phyloP scores from a whole-genome alignment of 129 eudicot species.

The Calendula officinalis region DNA sequence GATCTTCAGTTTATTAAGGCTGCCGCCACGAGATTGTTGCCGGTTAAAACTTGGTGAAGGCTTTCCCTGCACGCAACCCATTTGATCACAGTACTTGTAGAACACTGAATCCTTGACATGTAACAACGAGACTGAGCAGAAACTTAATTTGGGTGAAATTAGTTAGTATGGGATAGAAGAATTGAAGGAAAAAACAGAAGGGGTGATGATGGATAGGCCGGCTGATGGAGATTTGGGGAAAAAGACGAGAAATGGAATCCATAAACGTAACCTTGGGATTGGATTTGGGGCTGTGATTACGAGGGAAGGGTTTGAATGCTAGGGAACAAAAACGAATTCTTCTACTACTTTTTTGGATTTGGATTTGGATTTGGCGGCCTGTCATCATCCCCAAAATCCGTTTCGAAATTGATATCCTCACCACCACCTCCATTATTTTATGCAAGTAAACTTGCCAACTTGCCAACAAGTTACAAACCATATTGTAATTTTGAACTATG shows the following conservation, averaged over 20 bases:
- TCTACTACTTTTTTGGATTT: constrained; percentile 1
- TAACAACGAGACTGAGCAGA: background rate
- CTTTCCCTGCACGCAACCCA: constrained; percentile 70
- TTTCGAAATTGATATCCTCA: constrained; percentile 19
- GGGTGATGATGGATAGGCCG: constrained; percentile 29
- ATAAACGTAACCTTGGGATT: constrained; percentile 21
- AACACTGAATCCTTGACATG: background rate
- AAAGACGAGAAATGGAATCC: constrained; percentile 36
- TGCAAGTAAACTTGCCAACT: no score
- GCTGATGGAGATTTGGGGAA: constrained; percentile 22
- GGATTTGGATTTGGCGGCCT: constrained; percentile 31
- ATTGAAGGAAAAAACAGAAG: constrained; percentile 19
- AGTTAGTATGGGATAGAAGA: background rate
- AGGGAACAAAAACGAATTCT: constrained; percentile 33
- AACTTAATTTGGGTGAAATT: background rate
- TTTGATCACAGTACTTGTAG: constrained; percentile 15
- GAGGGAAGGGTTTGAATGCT: constrained; percentile 27
- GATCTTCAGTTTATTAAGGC: constrained; percentile 40
- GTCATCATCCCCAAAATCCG: constrained; percentile 22
- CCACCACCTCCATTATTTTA: background rate
- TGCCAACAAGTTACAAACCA: no score
- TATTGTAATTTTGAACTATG: no score
- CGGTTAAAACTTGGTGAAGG: constrained; percentile 23
- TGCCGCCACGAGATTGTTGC: constrained; percentile 26
- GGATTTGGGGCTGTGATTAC: constrained; percentile 34